Base-by-base conservation (phyloP, 352 stramenopile species). In the Albugo laibachii region DNA sequence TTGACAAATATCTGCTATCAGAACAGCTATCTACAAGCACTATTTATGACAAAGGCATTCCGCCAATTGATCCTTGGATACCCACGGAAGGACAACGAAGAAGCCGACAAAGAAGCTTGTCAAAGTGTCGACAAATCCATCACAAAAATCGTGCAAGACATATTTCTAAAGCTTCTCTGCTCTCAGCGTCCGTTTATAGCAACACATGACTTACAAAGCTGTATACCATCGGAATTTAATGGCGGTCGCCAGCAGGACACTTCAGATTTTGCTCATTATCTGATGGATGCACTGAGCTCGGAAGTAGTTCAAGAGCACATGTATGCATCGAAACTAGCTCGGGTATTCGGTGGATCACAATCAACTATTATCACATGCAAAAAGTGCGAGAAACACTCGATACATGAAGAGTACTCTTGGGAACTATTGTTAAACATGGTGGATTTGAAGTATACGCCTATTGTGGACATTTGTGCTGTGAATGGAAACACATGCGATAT, bases 1-100 rank as follows among this genome's bases (percentile, higher is more conserved):
- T 57, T 93, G 41, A 91, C 77, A 5, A 93, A 93, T 38, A 77
- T 93, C 0, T 93, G 80, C 57, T 93, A 92, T 57, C 80, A 93
- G 56, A 93, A 93, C 65, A 89, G 74, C 44, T 91, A 92, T 38
- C 44, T 93, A 13, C 80, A 93, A 57, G 77, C 77, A 13, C 54
- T 93, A 16, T 92, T 89, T 57, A 80, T 88, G 66, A 91, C 80
- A 1, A 64, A 85, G 59, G 74, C 62, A 13, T 89, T 92, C 48
- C 79, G 80, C 4, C 65, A 66, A 2, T 57, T 83, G 21, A 69
- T 93, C 19, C 51, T 93, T 19, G 75, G 68, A 13, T 76, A 78
- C 48, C 45, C 59, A 8, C 43, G 62, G 14, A 46, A 52, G 53
- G 59, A 49, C 50, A 53, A 13, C 41, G 57, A 50, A 48, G 53